These are phyloP conservation scores for Asterochloris erici DNA, from an alignment of 139 green algal genomes.

Conservation along the genomic window DNA sequence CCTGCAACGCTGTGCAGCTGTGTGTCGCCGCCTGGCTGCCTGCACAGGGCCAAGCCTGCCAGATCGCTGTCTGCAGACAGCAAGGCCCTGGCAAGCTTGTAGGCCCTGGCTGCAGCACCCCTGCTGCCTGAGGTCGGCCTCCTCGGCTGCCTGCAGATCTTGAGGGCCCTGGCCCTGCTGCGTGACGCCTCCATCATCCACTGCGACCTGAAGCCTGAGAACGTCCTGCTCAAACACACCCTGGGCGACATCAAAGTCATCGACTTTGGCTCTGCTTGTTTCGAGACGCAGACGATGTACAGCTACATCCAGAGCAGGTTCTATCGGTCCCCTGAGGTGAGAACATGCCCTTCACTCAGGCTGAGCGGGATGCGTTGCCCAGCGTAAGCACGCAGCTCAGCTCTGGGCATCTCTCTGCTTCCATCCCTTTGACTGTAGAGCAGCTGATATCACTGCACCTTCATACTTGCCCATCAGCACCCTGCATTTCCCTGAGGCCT, in stretches of 20 bases:
- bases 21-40: no score
- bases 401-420: not conserved
- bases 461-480: not conserved
- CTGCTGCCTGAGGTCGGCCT: no score
- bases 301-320: slow-evolving; percentile 97
- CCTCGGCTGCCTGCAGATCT: slow-evolving; percentile 61
- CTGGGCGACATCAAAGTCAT: slow-evolving; percentile 92
- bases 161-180: slow-evolving; percentile 83
- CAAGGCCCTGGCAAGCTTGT: no score
- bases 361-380: not conserved
- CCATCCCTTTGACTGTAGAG: not conserved
- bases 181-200: slow-evolving; percentile 88
- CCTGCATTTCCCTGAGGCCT: not conserved
- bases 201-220: slow-evolving; percentile 99
- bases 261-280: slow-evolving; percentile 96
- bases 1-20: no score
- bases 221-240: slow-evolving; percentile 82
- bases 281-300: slow-evolving; percentile 90
- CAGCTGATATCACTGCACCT: not conserved
- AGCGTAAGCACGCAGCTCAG: not conserved
- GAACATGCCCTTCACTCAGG: not conserved
- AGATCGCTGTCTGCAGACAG: no score
- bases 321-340: slow-evolving; percentile 89
- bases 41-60: no score
- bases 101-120: no score